These are phyloP conservation scores for Epichloe typhina DNA, from an alignment of 2,329 filamentous ascomycete genomes.

Conservation along the genomic window DNA sequence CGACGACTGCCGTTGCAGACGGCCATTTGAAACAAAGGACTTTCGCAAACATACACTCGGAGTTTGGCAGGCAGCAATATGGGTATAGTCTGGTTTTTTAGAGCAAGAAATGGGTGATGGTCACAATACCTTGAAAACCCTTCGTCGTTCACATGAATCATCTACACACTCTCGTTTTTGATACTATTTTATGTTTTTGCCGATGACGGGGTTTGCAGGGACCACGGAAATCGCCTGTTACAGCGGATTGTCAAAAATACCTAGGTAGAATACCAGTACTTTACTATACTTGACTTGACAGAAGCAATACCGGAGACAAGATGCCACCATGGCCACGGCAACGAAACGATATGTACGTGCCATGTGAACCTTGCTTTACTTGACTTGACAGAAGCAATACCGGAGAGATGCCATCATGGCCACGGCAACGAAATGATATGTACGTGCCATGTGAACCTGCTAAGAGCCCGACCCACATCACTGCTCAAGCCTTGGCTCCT, in stretches of 20 bases:
- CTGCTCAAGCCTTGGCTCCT: no score
- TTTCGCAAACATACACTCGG: conserved; percentile 5
- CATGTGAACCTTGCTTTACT: neutral
- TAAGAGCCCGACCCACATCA: no score
- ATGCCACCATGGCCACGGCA: no score
- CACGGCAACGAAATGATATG: no score
- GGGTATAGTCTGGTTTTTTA: conserved; percentile 2
- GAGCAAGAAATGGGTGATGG: neutral
- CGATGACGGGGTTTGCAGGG: neutral
- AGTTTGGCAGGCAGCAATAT: conserved; percentile 9
- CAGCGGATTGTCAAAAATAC: neutral
- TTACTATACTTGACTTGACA: neutral
- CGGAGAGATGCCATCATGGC: no score
- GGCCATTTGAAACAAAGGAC: neutral
- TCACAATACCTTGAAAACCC: neutral
- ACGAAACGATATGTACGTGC: no score
- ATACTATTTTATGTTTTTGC: neutral
- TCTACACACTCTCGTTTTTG: neutral
- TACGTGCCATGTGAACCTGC: no score
- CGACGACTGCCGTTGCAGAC: neutral
- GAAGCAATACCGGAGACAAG: no score
- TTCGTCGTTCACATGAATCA: neutral
- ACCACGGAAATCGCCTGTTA: neutral
- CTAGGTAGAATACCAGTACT: neutral
- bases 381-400: neutral